These are phyloP conservation scores for Ceratobasidium sp. DNA, from an alignment of 1,284 basidiomycete genomes.

Conservation along the genomic window DNA sequence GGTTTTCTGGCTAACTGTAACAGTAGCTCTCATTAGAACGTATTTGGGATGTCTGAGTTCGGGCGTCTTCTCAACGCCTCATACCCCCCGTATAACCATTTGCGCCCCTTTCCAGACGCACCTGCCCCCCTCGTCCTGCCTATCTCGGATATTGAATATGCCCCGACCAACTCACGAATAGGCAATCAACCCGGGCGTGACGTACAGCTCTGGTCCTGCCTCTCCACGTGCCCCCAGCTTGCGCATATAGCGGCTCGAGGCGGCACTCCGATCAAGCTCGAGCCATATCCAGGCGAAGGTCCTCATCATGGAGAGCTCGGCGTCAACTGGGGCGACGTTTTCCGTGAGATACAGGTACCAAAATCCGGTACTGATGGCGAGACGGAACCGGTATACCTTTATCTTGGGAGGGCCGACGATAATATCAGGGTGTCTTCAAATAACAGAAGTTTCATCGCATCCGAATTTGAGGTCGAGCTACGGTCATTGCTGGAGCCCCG, in stretches of 20 bases:
- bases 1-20: no score
- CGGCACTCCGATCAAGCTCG: background rate
- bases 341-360: background rate
- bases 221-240: background rate
- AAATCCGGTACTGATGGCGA: background rate
- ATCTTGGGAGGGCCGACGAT: conserved; percentile 7
- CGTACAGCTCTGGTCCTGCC: conserved; percentile 7
- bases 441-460: background rate
- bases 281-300: background rate
- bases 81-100: conserved; percentile 4
- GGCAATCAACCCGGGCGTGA: background rate
- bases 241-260: background rate
- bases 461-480: background rate
- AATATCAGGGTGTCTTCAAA: background rate
- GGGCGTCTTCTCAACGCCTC: background rate
- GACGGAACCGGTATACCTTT: background rate
- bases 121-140: conserved; percentile 14
- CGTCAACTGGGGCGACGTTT: conserved; percentile 2
- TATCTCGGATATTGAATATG: background rate
- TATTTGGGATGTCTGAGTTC: conserved; percentile 15
- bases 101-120: conserved; percentile 22
- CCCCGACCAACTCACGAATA: background rate
- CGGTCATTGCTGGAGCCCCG: background rate
- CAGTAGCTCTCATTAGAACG: background rate
- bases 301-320: conserved; percentile 17